Evolutionary conservation across 495 filamentous ascomycete genomes (phyloP), one percentile per base, ranked within the genome.

Genomic region (Penicillium argentinense): DNA sequence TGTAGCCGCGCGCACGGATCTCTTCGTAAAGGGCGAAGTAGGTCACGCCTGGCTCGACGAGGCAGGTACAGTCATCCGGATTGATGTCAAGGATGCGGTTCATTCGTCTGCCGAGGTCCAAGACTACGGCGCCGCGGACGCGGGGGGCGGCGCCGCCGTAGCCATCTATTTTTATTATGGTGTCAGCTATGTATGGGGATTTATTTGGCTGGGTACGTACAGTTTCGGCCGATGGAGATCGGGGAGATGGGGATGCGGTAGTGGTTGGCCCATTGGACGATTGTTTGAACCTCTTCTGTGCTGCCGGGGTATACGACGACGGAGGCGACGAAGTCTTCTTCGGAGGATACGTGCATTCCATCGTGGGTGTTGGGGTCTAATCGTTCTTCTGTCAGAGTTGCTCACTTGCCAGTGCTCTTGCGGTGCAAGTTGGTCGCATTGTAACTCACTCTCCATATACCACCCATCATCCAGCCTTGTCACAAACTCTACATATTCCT

Each of bases 21-120:
- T 78, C 70, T 14, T 74, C 64, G 45, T 81, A 77, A 16, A 82
- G 57, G 16, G 75, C 74, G 21, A 68, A 74, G 39, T 76, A 83
- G 0, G 75, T 73, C 3, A 83, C 80, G 5, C 78, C 79, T 0
- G 79, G 79, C 54, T 56, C 59, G 9, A 68, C 60, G 19, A 66
- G 42, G 29, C 58, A 37, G 39, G 57, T 49, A 8, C 34, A 39
- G 16, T 49, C 34, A 14, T 64, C 51, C 0, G 49, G 38, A 16
- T 66, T 60, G 29, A 66, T 59, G 17, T 56, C 51, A 13, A 66
- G 38, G 7, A 66, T 57, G 5, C 40, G 45, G 16, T 63, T 64
- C 63, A 66, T 64, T 27, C 42, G 33, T 9, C 37, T 39, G 3
- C 49, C 49, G 8, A 51, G 41, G 17, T 51, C 49, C 3, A 45